A percentile compares a stretch with the other conserved stretches of the same genome.
phyloP scores from a whole-genome alignment of 257 asterid species.

The Solanum boliviense region DNA sequence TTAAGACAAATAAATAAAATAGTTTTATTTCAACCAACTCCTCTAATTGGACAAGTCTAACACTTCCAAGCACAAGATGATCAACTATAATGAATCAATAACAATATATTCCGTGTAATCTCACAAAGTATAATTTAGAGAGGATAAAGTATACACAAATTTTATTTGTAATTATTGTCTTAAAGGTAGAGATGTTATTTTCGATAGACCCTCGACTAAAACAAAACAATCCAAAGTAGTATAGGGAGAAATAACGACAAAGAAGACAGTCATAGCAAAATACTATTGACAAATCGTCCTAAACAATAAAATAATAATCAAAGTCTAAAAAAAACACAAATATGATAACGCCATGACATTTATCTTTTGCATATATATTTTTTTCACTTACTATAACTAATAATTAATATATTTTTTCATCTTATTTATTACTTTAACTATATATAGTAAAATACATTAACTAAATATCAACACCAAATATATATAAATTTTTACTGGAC shows the following conservation, averaged over 20 bases:
- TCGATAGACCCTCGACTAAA: background rate
- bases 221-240: background rate
- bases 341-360: background rate
- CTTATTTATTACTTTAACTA: background rate
- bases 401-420: background rate
- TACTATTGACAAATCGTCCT: background rate
- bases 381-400: background rate
- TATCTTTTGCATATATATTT: background rate
- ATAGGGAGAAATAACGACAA: background rate
- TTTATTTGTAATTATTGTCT: too few relatives aligned
- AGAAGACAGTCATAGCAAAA: background rate
- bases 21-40: background rate
- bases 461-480: background rate
- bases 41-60: background rate
- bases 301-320: too few relatives aligned
- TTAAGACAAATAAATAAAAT: background rate
- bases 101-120: too few relatives aligned
- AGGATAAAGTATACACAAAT: too few relatives aligned
- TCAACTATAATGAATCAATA: too few relatives aligned
- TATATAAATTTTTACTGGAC: background rate
- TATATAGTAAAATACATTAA: background rate
- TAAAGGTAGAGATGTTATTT: background rate
- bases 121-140: too few relatives aligned
- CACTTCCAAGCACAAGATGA: background rate
- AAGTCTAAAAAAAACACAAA: background rate